Conservation (phyloP, 345 rosid genomes). For the Adansonia digitata region DNA sequence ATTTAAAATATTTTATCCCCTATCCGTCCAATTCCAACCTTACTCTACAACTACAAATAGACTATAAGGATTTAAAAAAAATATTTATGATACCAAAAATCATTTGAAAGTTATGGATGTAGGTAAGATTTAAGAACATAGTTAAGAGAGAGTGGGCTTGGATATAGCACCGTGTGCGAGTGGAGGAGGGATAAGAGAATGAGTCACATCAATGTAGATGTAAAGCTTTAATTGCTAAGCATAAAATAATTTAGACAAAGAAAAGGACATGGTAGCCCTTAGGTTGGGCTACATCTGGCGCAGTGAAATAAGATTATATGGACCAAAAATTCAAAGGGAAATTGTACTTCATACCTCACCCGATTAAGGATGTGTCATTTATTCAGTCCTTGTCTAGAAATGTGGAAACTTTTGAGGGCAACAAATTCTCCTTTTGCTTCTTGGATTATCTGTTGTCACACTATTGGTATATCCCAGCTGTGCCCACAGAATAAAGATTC, state of each 20-base stretch:
- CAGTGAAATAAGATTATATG: neutral
- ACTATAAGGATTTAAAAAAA: no score
- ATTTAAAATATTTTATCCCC: no score
- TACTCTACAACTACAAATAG: no score
- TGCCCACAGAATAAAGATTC: neutral
- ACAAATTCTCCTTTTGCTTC: neutral
- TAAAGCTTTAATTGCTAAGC: neutral
- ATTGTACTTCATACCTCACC: neutral
- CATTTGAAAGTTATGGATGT: no score
- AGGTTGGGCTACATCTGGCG: neutral
- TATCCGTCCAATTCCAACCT: no score
- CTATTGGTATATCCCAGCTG: neutral
- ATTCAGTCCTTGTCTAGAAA: neutral
- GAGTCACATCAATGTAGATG: neutral
- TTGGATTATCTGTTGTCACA: neutral
- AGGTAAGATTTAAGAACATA: neutral
- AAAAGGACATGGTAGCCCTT: neutral
- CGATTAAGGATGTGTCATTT: neutral
- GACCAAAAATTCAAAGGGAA: neutral
- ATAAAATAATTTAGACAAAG: neutral
- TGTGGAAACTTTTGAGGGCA: neutral
- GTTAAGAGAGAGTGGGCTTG: neutral
- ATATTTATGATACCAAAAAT: no score
- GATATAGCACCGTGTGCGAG: no score
- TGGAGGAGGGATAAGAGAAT: no score